phyloP scores from a whole-genome alignment of 192 early-diverging fungal genomes.

The Oehlia diaphana region DNA sequence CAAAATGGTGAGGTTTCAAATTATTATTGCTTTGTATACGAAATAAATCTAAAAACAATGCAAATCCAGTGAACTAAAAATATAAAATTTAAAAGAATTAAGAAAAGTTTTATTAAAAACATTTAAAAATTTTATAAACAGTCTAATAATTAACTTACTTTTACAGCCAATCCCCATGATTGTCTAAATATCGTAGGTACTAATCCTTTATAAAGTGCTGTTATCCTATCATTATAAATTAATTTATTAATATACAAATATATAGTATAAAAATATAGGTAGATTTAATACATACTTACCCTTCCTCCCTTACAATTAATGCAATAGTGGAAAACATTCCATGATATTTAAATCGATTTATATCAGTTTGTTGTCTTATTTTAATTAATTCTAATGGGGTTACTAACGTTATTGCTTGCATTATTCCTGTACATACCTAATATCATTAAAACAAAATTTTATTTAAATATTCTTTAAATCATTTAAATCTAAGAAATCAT shows the following conservation, averaged over 20 bases:
- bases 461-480: neutral
- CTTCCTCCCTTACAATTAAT: constrained; percentile 40
- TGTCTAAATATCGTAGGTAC: constrained; percentile 45
- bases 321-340: constrained; percentile 37
- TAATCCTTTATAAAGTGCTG: constrained; percentile 44
- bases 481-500: neutral
- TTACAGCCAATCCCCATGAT: constrained; percentile 40
- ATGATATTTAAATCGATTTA: constrained; percentile 39
- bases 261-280: neutral
- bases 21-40: constrained; percentile 29
- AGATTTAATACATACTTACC: constrained; percentile 23
- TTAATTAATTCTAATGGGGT: constrained; percentile 48
- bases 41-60: constrained; percentile 41
- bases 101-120: neutral
- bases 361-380: constrained; percentile 47
- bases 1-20: constrained; percentile 39
- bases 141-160: neutral
- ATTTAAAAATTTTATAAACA: too few species aligned
- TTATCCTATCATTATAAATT: constrained; percentile 26
- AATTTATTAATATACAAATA: neutral
- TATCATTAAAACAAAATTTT: neutral
- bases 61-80: constrained; percentile 39
- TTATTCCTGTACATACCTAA: constrained; percentile 44
- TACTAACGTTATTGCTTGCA: constrained; percentile 45
- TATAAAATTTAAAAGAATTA: too few species aligned